Base-by-base conservation (phyloP, 192 early-diverging fungal genomes). In the Gaertneriomyces sp. region DNA sequence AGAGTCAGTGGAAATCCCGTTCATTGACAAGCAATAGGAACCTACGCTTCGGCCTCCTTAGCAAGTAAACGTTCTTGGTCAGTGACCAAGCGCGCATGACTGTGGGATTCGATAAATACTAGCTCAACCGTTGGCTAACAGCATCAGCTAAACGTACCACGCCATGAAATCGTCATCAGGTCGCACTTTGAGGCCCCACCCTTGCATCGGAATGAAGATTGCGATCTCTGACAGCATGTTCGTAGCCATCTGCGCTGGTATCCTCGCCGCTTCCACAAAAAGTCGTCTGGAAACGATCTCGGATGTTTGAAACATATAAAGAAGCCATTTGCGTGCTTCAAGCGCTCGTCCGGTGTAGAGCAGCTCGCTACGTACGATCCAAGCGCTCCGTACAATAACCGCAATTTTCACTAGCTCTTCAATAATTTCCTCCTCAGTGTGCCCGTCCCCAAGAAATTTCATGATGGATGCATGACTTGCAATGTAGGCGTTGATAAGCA, bases 311-410 rank as follows among this genome's bases (percentile, higher is more conserved):
- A 81, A 72, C 56, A 77, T 45, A 39, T 61, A 43, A n/a, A 81
- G 64, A 12, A 79, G 69, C 44, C 60, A 68, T 3, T 72, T 51
- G 4, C 80, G 74, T 12, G 80, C 80, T 16, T 79, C 73, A 6
- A 61, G 42, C 5, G 64, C 61, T 6, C 68, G 69, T 5, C 70
- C 77, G 11, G 64, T 54, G 53, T 81, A 81, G 11, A 77, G 11
- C 45, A 79, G 64, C 49, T 81, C 79, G 42, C 78, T 79, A 52
- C 74, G 68, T 11, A 75, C 63, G 17, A 81, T 58, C 79, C 79
- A 81, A 20, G 70, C 63, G 0, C 79, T 76, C 17, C 65, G 65
- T 6, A 81, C 71, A 3, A 78, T 51, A 42, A 78, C 67, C 8
- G 73, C 75, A 17, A 68, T 58, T 42, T 52, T 20, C 42, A 58